A percentile compares a stretch with the other conserved stretches of the same genome.
Conservation (phyloP, 805 yeast species). For the Starmerella kuoi region DNA sequence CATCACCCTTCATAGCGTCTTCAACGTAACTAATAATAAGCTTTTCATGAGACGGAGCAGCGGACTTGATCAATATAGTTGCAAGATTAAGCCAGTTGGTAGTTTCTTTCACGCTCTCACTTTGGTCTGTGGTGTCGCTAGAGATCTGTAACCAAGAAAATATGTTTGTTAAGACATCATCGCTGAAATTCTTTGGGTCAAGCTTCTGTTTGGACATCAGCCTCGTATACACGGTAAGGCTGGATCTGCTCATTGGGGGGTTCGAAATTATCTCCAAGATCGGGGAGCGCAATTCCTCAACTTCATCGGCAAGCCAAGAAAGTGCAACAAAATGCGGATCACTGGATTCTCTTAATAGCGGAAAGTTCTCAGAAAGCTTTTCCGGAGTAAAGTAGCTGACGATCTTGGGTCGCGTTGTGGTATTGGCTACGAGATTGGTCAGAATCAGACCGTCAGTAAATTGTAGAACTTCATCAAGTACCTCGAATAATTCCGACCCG, state of each 20-base stretch:
- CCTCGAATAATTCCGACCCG: conserved; percentile 7
- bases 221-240: conserved; percentile 9
- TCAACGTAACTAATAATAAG: conserved; percentile 4
- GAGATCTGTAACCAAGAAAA: conserved; percentile 3
- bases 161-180: background rate
- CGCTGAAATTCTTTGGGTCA: background rate
- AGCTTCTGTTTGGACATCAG: conserved; percentile 10
- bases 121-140: background rate
- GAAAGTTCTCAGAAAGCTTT: conserved; percentile 7
- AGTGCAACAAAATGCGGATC: conserved; percentile 20
- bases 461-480: conserved; percentile 13
- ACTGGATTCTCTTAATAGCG: conserved; percentile 12
- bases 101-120: background rate
- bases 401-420: conserved; percentile 11
- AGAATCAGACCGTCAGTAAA: conserved; percentile 18
- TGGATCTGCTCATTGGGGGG: background rate
- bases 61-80: conserved; percentile 8
- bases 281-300: conserved; percentile 8
- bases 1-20: background rate
- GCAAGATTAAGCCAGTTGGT: conserved; percentile 13
- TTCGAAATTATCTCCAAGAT: conserved; percentile 8
- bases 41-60: conserved; percentile 3
- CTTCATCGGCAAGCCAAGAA: conserved; percentile 19
- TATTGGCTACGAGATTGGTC: conserved; percentile 19
- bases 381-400: conserved; percentile 10